Conservation (phyloP, 2,329 filamentous ascomycete species). For the Cadophora luteo-olivacea region DNA sequence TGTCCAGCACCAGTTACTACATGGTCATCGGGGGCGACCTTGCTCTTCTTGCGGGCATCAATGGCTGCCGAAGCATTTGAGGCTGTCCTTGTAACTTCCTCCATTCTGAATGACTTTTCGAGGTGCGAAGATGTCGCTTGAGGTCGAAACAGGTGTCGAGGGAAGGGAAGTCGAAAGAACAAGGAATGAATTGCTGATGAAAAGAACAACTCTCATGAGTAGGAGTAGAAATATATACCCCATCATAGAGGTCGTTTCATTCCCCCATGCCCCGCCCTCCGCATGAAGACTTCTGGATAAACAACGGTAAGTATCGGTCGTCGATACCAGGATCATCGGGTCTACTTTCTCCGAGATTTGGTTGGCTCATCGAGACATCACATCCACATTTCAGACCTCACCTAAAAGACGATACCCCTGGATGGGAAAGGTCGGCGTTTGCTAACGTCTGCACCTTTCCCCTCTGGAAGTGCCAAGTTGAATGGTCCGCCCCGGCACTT, state of each 20-base stretch:
- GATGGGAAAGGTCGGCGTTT: conserved; percentile 1
- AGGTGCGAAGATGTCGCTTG: not conserved
- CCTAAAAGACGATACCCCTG: not conserved
- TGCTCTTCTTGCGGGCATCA: conserved; percentile 1
- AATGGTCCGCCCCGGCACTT: conserved; percentile 1
- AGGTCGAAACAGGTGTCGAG: not conserved
- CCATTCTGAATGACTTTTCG: not conserved
- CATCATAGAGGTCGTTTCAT: conserved; percentile 3
- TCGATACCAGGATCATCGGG: not conserved
- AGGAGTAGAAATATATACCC: conserved; percentile 16
- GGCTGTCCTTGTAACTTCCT: not conserved
- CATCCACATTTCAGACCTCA: conserved; percentile 11
- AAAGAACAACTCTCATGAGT: not conserved
- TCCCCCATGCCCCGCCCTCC: conserved; percentile 18
- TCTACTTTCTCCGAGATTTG: not conserved
- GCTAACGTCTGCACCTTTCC: conserved; percentile 1
- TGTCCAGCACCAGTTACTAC: conserved; percentile 63
- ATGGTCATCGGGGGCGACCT: conserved; percentile 60
- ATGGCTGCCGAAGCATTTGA: conserved; percentile 8
- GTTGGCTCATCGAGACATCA: not conserved
- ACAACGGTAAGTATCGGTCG: conserved; percentile 12
- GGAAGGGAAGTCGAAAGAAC: not conserved
- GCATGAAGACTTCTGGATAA: not conserved
- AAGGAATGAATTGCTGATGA: conserved; percentile 7
- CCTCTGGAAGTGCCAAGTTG: conserved; percentile 16